Conservation (phyloP, 208 protist species). For the Trypanosoma theileri region DNA sequence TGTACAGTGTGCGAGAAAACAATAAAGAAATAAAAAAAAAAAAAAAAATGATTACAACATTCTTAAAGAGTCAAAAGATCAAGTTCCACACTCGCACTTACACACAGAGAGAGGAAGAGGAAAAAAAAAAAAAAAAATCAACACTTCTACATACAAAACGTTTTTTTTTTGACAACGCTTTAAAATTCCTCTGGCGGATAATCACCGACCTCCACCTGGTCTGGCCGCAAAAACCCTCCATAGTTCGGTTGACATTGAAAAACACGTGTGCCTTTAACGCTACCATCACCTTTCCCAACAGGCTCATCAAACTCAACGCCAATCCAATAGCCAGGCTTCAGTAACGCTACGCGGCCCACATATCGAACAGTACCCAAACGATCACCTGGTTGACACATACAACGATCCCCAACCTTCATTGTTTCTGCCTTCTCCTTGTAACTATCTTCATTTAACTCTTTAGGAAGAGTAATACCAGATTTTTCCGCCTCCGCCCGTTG, state of each 20-base stretch:
- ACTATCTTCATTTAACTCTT: slow-evolving; percentile 56
- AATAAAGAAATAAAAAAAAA: neutral
- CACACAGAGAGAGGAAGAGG: neutral
- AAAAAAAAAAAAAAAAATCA: slow-evolving; percentile 19
- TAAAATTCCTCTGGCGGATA: slow-evolving; percentile 88
- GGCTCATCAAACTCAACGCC: slow-evolving; percentile 95
- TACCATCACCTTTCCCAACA: slow-evolving; percentile 93
- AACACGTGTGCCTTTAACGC: slow-evolving; percentile 85
- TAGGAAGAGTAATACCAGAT: slow-evolving; percentile 44
- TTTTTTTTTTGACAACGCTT: too few species aligned
- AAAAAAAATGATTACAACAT: neutral
- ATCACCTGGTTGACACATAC: slow-evolving; percentile 76
- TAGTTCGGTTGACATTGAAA: slow-evolving; percentile 86
- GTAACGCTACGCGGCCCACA: slow-evolving; percentile 75
- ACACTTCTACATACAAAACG: neutral
- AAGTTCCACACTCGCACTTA: too few species aligned
- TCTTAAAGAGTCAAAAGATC: neutral
- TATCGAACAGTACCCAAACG: slow-evolving; percentile 85
- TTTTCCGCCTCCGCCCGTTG: slow-evolving; percentile 72
- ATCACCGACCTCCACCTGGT: slow-evolving; percentile 88
- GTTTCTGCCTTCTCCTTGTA: slow-evolving; percentile 67
- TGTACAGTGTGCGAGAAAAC: too few species aligned
- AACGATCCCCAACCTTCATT: slow-evolving; percentile 86
- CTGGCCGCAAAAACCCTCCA: slow-evolving; percentile 86
- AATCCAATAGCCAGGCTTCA: slow-evolving; percentile 91